A percentile compares a stretch with the other conserved stretches of the same genome.
Conservation (phyloP, 768 basidiomycete species). For the Kwoniella dendrophila region DNA sequence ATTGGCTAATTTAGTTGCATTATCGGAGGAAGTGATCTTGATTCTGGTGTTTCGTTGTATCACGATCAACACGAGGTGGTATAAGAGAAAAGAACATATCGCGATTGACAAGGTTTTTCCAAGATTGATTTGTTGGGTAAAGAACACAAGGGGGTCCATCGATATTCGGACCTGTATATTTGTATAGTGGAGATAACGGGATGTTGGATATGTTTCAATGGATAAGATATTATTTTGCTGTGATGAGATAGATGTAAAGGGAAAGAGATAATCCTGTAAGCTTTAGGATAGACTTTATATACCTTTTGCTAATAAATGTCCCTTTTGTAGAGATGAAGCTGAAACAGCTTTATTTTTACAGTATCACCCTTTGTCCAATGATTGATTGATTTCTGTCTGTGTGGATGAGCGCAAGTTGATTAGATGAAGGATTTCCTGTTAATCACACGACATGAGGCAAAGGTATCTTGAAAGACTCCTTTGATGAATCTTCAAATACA, state of each 20-base stretch:
- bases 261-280: no score
- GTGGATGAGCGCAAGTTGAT: not conserved
- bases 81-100: slow-evolving; percentile 13
- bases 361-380: not conserved
- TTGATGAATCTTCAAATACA: no score
- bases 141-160: slow-evolving; percentile 8
- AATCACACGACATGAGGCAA: slow-evolving; percentile 2
- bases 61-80: not conserved
- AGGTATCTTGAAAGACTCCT: not conserved
- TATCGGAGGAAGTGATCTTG: slow-evolving; percentile 11
- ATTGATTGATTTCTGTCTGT: not conserved
- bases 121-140: not conserved
- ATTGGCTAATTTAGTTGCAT: not conserved
- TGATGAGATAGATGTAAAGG: not conserved
- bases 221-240: not conserved
- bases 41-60: slow-evolving; percentile 6
- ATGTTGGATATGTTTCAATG: not conserved
- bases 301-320: no score
- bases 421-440: no score
- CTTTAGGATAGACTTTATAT: no score
- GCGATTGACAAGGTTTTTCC: not conserved
- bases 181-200: not conserved
- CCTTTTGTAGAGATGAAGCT: no score
- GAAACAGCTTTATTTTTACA: no score
- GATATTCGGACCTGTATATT: slow-evolving; percentile 2